Evolutionary conservation across 2,329 filamentous ascomycete genomes (phyloP), one percentile per base, ranked within the genome.

Genomic region (Penicillium oxalicum): DNA sequence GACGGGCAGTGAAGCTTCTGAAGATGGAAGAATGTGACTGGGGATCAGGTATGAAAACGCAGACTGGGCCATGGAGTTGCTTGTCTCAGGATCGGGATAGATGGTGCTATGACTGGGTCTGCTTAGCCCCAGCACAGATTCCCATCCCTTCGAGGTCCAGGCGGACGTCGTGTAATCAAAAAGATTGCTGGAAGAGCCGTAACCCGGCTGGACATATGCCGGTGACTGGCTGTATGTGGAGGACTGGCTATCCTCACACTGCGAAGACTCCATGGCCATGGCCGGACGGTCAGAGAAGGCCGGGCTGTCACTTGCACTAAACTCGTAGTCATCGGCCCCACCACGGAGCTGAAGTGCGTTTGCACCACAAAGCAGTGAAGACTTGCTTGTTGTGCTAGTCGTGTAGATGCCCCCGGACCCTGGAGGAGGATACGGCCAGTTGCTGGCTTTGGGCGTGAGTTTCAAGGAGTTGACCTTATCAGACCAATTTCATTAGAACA

Each of bases 201-300:
- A 32, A 32, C 2, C 64, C 12, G 68, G 61, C 4, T 71, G 54
- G 53, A 68, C 63, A 45, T 70, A 72, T 18, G 60, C 51, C 28
- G 69, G 59, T 8, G 68, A 57, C 44, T 67, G 64, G 25, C 62
- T 50, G 26, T 72, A 73, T 11, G 58, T 51, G 24, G 56, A 55
- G 12, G 61, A 52, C 12, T 60, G 58, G 27, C 69, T 65, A 2
- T 69, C 65, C 4, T 70, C 68, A 51, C 69, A 71, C 38, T 54
- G 60, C 12, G 60, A 48, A 4, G 58, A 43, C 25, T 61, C 61
- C 33, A 61, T 38, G 7, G 54, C 47, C 32, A 61, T 61, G 2
- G 49, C 40, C 6, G 54, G 56, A 40, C 63, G 62, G n/a, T 45
- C 43, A 29, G 52, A 48, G 38, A 59, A 65, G 24, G 51, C 48